phyloP scores from a whole-genome alignment of 306 rosid genomes.

The Cucurbita ficifolia region DNA sequence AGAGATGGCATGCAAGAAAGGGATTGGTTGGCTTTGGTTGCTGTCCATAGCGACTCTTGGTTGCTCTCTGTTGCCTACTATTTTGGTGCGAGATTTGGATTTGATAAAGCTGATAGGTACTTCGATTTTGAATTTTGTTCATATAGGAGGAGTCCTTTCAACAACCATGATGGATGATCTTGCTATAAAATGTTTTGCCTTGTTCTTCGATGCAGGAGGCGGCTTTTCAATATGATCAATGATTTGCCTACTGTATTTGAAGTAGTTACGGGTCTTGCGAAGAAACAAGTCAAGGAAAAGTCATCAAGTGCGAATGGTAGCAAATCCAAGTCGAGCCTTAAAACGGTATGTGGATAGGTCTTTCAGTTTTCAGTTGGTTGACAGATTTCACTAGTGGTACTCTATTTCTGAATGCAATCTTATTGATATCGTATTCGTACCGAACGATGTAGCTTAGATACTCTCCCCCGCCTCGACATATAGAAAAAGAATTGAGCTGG shows the following conservation, averaged over 20 bases:
- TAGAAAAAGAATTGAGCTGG: not conserved
- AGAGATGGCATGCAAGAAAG: constrained; percentile 91
- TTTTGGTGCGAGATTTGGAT: constrained; percentile 90
- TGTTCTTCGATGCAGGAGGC: constrained; percentile 35
- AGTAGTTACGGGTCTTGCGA: constrained; percentile 67
- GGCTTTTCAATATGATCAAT: constrained; percentile 73
- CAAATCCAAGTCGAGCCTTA: constrained; percentile 61
- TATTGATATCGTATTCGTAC: not conserved
- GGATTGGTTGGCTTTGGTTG: constrained; percentile 81
- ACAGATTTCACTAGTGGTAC: not conserved
- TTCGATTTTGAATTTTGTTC: not conserved
- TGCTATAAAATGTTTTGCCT: not conserved
- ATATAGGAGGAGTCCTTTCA: not conserved
- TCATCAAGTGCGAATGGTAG: constrained; percentile 53
- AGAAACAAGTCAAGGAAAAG: constrained; percentile 75
- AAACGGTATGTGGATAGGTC: constrained; percentile 27
- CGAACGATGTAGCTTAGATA: not conserved
- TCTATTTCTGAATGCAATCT: not conserved
- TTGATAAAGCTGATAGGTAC: constrained; percentile 74
- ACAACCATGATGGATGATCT: not conserved
- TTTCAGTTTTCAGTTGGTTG: not conserved
- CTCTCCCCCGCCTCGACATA: not conserved
- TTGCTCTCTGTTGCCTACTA: constrained; percentile 80
- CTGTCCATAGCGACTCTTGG: constrained; percentile 97
- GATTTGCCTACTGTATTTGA: constrained; percentile 77